Evolutionary conservation across 352 stramenopile species (phyloP), one percentile per base, ranked within the genome.

Genomic region (Phytophthora ohioensis): DNA sequence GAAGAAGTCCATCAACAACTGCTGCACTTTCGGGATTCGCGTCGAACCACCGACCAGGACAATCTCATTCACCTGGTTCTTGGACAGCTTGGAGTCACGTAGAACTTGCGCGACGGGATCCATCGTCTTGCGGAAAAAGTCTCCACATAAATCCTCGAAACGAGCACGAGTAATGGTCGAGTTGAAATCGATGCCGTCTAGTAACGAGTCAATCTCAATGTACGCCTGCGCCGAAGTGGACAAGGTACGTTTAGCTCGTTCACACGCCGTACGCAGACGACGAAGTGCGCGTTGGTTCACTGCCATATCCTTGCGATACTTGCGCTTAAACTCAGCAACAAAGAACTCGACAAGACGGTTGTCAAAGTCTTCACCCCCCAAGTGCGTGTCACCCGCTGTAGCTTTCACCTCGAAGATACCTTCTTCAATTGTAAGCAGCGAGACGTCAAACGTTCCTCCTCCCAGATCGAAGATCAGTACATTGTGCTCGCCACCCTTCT

Each of bases 371-470:
- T 98, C 93, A 39, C 94, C 95, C 15, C 94, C 94, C 57, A 98
- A 76, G 58, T 98, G 93, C 34, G 94, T 99, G 65, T 99, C 95
- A 61, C 96, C 97, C 27, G 89, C 93, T 1, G 97, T 99, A 13
- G 95, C 95, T 80, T 98, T 98, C 53, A 99, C 97, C 70, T 99
- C 94, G 71, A 99, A 98, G 73, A 99, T 98, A 41, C 95, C 96
- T 10, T 99, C 91, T 57, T 98, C 95, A 74, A 99, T 98, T 4
- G 77, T 98, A 5, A 99, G 73, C 7, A 98, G 74, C 21, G 83
- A 96, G 13, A 98, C 93, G 80, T 98, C 95, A 63, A 99, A 98
- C 3, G 95, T 99, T 61, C 95, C 95, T 27, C 95, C 95, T n/a
- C 95, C 96, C 32, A 99, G 78, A 62, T 99, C 97, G 56, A 99